Base-by-base conservation (phyloP, 1,284 basidiomycete genomes). In the Malassezia globosa region DNA sequence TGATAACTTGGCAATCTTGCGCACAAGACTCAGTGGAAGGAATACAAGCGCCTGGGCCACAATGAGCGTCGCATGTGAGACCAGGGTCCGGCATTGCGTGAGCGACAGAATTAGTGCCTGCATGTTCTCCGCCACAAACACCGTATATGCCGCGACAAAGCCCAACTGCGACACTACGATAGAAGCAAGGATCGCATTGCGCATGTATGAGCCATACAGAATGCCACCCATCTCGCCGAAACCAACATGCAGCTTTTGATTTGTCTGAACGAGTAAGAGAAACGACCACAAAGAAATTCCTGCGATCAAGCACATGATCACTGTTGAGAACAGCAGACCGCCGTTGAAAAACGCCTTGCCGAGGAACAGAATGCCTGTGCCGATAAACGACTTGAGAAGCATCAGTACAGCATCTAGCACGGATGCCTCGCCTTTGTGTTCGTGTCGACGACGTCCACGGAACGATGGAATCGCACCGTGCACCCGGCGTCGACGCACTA, bases 281-380 rank as follows among this genome's bases (percentile, higher is more conserved):
- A 97, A 99, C 0, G 89, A 89, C 75, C 87, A 88, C 2, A 97
- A 75, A 3, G 89, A 96, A 45, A 96, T 82, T 39, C 82, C 72
- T 7, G 90, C 89, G 59, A 97, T 87, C 59, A 80, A 76, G 18
- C 83, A 76, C 56, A 97, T 81, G 2, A 85, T 80, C 39, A 87
- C 57, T 19, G 80, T 70, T 5, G 92, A 96, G 73, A 99, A 97
- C 33, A 96, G 74, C 43, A 97, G 78, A 13, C 92, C 90, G 53
- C 92, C 92, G 61, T 97, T 97, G 75, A 82, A 83, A 76, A 97
- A 96, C 82, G 83, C 92, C 75, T 89, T 95, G 51, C 88, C 94
- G 42, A 97, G 79, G 76, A 97, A 97, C 22, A 97, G 74, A 10
- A 97, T 83, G 26, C 92, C 92, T 7, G 92, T 99, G 18, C 92